Conservation (phyloP, 2,329 filamentous ascomycete genomes). For the Phaeophleospora eucalypticola region DNA sequence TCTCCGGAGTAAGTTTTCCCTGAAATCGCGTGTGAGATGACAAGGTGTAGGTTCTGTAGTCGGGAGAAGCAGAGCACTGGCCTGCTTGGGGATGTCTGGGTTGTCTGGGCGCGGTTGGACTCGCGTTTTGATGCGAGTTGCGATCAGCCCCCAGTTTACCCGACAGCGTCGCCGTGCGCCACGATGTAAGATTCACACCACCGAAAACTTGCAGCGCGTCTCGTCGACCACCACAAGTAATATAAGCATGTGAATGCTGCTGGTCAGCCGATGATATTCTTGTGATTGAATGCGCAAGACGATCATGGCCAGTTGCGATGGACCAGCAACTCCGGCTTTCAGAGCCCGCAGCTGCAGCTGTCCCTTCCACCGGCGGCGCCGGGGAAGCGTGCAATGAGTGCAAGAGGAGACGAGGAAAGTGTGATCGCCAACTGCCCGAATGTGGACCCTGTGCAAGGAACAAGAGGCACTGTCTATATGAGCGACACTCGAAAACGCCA, state of each 20-base stretch:
- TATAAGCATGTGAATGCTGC: too few relatives aligned
- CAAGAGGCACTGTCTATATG: slow-evolving; percentile 47
- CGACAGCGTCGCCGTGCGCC: not conserved
- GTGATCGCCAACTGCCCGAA: slow-evolving; percentile 35
- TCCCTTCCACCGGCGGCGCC: slow-evolving; percentile 6
- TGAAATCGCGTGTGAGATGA: too few relatives aligned
- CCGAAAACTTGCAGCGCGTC: not conserved
- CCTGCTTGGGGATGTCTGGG: not conserved
- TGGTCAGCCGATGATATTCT: too few relatives aligned
- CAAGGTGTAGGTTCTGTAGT: too few relatives aligned
- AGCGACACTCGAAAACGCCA: slow-evolving; percentile 47
- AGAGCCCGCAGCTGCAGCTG: slow-evolving; percentile 3
- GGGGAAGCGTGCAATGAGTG: slow-evolving; percentile 29
- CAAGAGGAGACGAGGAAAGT: slow-evolving; percentile 25
- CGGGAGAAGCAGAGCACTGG: not conserved
- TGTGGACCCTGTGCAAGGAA: slow-evolving; percentile 41
- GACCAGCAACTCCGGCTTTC: slow-evolving; percentile 16
- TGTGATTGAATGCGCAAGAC: not conserved
- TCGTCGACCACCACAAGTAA: too few relatives aligned
- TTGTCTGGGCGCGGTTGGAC: not conserved
- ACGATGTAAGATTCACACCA: too few relatives aligned
- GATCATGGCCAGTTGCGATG: slow-evolving; percentile 5
- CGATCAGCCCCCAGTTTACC: not conserved
- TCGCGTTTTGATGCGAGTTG: not conserved
- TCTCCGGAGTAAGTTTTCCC: too few relatives aligned